phyloP scores from a whole-genome alignment of 1,139 yeast genomes.

The Yamadazyma aaseri region DNA sequence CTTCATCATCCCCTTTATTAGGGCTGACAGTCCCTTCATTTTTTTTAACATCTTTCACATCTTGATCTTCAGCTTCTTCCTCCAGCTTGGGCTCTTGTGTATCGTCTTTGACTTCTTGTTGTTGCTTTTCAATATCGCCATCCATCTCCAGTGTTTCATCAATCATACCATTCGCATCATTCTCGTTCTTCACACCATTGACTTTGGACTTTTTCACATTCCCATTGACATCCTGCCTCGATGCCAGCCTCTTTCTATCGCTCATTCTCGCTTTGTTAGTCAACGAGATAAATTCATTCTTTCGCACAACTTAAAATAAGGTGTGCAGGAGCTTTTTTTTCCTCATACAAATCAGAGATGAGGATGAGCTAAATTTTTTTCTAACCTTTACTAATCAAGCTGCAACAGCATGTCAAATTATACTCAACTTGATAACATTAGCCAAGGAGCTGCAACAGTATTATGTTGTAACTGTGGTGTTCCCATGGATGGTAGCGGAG shows the following conservation, averaged over 20 bases:
- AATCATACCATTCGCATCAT: constrained; percentile 8
- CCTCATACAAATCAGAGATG: constrained; percentile 3
- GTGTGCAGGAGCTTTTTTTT: too few relatives aligned
- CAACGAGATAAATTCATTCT: constrained; percentile 1
- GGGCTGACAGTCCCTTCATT: constrained; percentile 9
- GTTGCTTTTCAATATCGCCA: constrained; percentile 1
- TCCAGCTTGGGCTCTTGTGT: constrained; percentile 12
- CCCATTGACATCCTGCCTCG: constrained; percentile 5
- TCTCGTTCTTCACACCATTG: constrained; percentile 5
- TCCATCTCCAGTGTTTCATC: background rate
- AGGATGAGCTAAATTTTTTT: constrained; percentile 3
- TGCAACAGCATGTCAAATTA: constrained; percentile 45
- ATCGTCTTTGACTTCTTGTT: constrained; percentile 11
- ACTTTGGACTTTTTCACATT: constrained; percentile 5
- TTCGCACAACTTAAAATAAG: background rate
- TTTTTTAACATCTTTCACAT: constrained; percentile 17
- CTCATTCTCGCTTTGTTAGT: too few relatives aligned
- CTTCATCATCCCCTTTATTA: constrained; percentile 19
- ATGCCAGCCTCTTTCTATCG: constrained; percentile 29
- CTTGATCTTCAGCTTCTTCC: constrained; percentile 15
- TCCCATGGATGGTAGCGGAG: constrained; percentile 94
- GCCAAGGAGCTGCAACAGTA: constrained; percentile 67
- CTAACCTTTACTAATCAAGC: too few relatives aligned
- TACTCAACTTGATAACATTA: constrained; percentile 38
- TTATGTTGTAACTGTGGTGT: constrained; percentile 98